Evolutionary conservation across 148 eudicot genomes (phyloP), one percentile per base, ranked within the genome.

Genomic region (Heliamphora exappendiculata): DNA sequence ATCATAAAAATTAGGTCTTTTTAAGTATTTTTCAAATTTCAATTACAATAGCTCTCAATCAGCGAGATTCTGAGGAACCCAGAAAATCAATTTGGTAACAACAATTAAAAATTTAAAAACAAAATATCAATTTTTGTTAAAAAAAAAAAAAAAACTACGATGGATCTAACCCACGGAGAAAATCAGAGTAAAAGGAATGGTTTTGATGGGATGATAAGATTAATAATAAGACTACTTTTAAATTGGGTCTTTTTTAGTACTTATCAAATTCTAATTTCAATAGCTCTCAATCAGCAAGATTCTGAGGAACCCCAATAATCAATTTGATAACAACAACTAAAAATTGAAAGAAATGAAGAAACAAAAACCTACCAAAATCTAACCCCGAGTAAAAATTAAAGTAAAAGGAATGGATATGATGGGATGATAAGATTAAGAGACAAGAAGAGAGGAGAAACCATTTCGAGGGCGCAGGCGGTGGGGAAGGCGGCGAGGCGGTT

Each of bases 391-490:
- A 0, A 19, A 22, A n/a, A 70, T 26, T 33, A 24, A 67, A 16
- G 54, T 20, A 49, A 47, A 37, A 65, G 45, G 26, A 24, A 10
- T 13, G 70, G 22, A 16, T 36, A 36, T 37, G 42, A 37, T 20
- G 57, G 0, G 28, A 24, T 2, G 70, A 39, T 3, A 1, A 24
- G 59, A 60, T 12, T n/a, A n/a, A n/a, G n/a, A n/a, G n/a, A n/a
- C n/a, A 42, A 71, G 34, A 54, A 1, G 51, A 45, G 26, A 22
- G n/a, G 22, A 39, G 45, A 8, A 6, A 78, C 63, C 98, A 93
- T 93, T 85, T 93, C 98, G 64, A 93, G 95, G 72, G 98, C 98
- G 67, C 98, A 93, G n/a, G 98, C 98, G 53, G 98, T 93, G 54
- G 96, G 98, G 71, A 88, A 93, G 73, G 96, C 98, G 44, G 98